Evolutionary conservation across 352 stramenopile species (phyloP), one percentile per base, ranked within the genome.

Genomic region (Thalassiosira pacifica): DNA sequence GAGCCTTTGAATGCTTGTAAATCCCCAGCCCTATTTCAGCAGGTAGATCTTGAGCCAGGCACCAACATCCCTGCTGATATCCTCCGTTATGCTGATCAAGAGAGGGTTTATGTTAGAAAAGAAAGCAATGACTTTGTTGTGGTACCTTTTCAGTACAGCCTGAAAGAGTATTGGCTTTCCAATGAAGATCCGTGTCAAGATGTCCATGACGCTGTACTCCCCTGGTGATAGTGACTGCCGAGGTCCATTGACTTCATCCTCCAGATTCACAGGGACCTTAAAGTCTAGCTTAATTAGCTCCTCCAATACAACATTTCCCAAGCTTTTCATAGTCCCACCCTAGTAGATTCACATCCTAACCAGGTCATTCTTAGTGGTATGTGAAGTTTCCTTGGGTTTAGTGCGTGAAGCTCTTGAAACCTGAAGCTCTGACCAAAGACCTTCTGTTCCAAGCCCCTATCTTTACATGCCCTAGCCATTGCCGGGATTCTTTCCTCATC

Each of bases 31-130:
- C 55, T 31, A 4, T 22, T 65, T 65, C 11, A 65, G 55, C 5
- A 65, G 22, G 26, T 65, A 65, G 22, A 65, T 65, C n/a, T 65
- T 65, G 16, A 65, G 55, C 55, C 26, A 29, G 3, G 18, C 55
- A 16, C 18, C 55, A 9, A 32, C 55, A 27, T 65, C 55, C 55
- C 4, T 29, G 22, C 18, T 22, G 16, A 65, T 65, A 2, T 65
- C 18, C 4, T 2, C 16, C 2, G 55, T 22, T 22, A 65, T 65
- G 19, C 10, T 10, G 4, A 42, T 42, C 52, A 16, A 27, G 18
- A 60, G 18, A 4, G 5, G 3, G 16, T 60, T 60, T n/a, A 22
- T 60, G 52, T 27, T 60, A 27, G 52, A 60, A 19, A 60, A 60
- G 55, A 64, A 64, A 8, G 16, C 55, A 8, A 32, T 2, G n/a